Conservation (phyloP, 2,329 filamentous ascomycete species). For the Drechslerella stenobrocha region DNA sequence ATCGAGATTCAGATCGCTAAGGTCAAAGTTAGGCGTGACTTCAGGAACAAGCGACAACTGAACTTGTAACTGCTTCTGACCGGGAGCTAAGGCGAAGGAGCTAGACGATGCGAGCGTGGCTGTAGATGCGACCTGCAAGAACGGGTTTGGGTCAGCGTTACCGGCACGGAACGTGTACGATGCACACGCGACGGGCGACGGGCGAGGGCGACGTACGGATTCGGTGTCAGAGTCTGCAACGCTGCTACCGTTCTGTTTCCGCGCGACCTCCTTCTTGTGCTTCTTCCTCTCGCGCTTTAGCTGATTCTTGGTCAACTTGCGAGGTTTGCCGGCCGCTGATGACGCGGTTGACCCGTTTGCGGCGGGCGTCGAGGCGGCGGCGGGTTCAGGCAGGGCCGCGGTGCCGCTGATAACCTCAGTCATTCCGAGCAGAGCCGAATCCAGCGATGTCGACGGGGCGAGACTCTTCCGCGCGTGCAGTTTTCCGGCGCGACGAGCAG, state of each 20-base stretch:
- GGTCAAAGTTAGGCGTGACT: constrained; percentile 59
- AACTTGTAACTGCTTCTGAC: constrained; percentile 49
- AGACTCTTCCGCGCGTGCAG: too few relatives aligned
- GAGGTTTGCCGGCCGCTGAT: constrained; percentile 35
- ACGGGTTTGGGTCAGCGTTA: constrained; percentile 50
- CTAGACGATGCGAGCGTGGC: constrained; percentile 42
- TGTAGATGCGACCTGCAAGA: constrained; percentile 48
- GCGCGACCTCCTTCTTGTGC: constrained; percentile 74
- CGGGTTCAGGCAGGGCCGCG: constrained; percentile 24
- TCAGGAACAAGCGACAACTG: constrained; percentile 54
- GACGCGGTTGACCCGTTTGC: constrained; percentile 41
- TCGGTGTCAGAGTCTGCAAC: constrained; percentile 54
- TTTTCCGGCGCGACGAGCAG: neutral
- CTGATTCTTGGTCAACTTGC: constrained; percentile 89
- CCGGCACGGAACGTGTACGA: constrained; percentile 51
- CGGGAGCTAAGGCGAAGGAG: constrained; percentile 27
- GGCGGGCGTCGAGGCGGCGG: constrained; percentile 12
- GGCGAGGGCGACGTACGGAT: constrained; percentile 52
- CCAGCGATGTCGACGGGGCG: neutral
- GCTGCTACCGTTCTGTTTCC: constrained; percentile 57
- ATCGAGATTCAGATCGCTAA: constrained; percentile 60
- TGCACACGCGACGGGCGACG: constrained; percentile 9
- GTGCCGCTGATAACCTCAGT: constrained; percentile 40
- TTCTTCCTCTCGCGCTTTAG: constrained; percentile 92
- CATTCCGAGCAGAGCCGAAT: constrained; percentile 9